Evolutionary conservation across 164 flowering plant genomes (phyloP), one percentile per base, ranked within the genome.

Genomic region (Annona squamosa): DNA sequence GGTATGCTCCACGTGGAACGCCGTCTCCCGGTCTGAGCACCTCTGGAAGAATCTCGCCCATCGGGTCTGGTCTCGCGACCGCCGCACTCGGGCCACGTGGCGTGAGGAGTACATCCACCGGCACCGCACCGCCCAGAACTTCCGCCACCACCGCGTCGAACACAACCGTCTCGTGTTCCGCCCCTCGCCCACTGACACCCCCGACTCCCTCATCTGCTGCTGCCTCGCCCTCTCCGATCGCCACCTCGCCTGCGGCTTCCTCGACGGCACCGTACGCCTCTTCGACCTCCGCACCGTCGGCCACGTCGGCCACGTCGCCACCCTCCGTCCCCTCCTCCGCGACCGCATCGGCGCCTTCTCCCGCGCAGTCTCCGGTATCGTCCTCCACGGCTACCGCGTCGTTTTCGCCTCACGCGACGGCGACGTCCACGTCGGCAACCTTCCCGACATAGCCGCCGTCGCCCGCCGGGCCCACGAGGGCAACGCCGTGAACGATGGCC

Each of bases 1-100:
- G 99, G 98, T 95, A 0, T 95, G 97, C 72, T 82, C 94, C 6
- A 89, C 94, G 64, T 95, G 99, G 99, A 85, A 81, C 9, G 86
- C 90, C 0, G 85, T 91, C 1, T 95, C 97, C 0, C 84, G 84
- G 5, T 95, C 99, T 0, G 89, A 89, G 18, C 78, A 77, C 5
- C 81, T 94, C 10, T 94, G 99, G 98, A 84, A 74, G 47, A 83
- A 79, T 63, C 88, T 94, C 17, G 83, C 88, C 0, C 81, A 85
- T 42, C 80, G 67, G 4, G 77, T 94, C 0, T 94, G 98, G 98
- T 81, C 79, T 52, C 76, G 81, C 5, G 72, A 83, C 73, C 66
- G 12, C n/a, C 90, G 79, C 19, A 46, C 62, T 0, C 88, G 72
- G 0, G 71, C 75, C 72, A 81, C 96, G 3, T 95, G 99, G 99